These are phyloP conservation scores for Mucuna pruriens DNA, from an alignment of 306 rosid genomes.

Conservation along the genomic window DNA sequence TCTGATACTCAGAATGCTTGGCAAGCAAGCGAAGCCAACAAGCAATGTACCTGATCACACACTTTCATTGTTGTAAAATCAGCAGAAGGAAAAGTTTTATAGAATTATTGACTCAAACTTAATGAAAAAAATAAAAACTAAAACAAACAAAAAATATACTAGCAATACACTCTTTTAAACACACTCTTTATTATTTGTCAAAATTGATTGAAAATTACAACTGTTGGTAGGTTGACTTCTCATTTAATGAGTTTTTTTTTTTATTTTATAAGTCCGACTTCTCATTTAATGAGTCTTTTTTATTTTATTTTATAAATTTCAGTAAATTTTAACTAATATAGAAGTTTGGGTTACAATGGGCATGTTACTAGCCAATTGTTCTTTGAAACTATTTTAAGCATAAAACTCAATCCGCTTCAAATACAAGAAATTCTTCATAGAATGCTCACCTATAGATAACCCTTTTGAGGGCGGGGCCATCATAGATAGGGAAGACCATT, in stretches of 20 bases:
- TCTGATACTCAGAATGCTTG: slow-evolving; percentile 59
- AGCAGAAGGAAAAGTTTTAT: neutral
- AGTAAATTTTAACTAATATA: too few species aligned
- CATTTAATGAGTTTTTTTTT: too few species aligned
- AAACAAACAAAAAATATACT: too few species aligned
- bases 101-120: neutral
- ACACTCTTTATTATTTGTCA: too few species aligned
- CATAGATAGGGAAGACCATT: slow-evolving; percentile 11
- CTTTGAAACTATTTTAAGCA: neutral
- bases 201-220: too few species aligned
- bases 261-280: too few species aligned
- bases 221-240: too few species aligned
- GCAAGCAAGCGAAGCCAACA: slow-evolving; percentile 98
- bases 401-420: neutral
- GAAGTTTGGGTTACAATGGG: too few species aligned
- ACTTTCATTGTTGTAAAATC: slow-evolving; percentile 31
- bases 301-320: too few species aligned
- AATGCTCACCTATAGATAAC: slow-evolving; percentile 78
- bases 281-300: too few species aligned
- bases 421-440: neutral
- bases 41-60: slow-evolving; percentile 74
- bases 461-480: slow-evolving; percentile 75
- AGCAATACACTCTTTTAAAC: too few species aligned
- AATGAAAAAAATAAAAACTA: neutral
- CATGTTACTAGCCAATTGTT: too few species aligned